Conservation (phyloP, 2,329 filamentous ascomycete species). For the Dissoconium aciculare region DNA sequence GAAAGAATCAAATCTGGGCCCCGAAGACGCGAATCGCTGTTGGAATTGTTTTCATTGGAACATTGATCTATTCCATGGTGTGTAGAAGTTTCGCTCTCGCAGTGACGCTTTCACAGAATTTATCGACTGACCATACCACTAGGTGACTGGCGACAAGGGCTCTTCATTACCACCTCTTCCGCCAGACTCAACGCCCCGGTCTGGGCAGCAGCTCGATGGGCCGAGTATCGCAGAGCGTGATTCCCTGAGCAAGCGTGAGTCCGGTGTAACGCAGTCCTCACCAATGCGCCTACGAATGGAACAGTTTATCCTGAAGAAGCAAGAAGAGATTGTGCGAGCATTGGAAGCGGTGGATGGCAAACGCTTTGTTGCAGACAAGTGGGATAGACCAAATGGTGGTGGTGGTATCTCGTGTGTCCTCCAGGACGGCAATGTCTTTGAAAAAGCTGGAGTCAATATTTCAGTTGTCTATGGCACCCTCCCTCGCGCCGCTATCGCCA, state of each 20-base stretch:
- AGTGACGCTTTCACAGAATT: too few species aligned
- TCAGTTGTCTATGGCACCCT: slow-evolving; percentile 88
- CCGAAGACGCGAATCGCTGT: slow-evolving; percentile 31
- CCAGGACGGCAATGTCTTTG: slow-evolving; percentile 91
- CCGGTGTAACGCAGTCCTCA: slow-evolving; percentile 57
- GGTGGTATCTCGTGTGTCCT: slow-evolving; percentile 90
- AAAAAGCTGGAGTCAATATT: slow-evolving; percentile 92
- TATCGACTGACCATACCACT: too few species aligned
- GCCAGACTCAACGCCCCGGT: slow-evolving; percentile 3
- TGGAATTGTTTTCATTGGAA: slow-evolving; percentile 38
- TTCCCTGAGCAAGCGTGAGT: slow-evolving; percentile 62
- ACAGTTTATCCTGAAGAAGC: slow-evolving; percentile 83
- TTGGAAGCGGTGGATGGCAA: slow-evolving; percentile 73
- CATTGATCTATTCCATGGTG: slow-evolving; percentile 47
- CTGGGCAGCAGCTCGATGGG: slow-evolving; percentile 35
- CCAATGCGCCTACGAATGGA: slow-evolving; percentile 98
- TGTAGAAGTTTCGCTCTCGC: too few species aligned
- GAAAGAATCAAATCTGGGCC: slow-evolving; percentile 23
- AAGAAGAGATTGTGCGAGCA: slow-evolving; percentile 70
- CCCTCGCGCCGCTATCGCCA: slow-evolving; percentile 70
- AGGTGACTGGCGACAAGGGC: slow-evolving; percentile 26
- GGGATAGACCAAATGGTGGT: slow-evolving; percentile 75
- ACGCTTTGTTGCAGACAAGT: slow-evolving; percentile 70
- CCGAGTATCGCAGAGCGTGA: slow-evolving; percentile 75
- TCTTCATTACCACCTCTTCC: slow-evolving; percentile 4